Percentiles rank a stretch among this genome's conserved stretches.
Evolutionary conservation across 139 green algal species (phyloP).

Genomic region (Closterium sp.): DNA sequence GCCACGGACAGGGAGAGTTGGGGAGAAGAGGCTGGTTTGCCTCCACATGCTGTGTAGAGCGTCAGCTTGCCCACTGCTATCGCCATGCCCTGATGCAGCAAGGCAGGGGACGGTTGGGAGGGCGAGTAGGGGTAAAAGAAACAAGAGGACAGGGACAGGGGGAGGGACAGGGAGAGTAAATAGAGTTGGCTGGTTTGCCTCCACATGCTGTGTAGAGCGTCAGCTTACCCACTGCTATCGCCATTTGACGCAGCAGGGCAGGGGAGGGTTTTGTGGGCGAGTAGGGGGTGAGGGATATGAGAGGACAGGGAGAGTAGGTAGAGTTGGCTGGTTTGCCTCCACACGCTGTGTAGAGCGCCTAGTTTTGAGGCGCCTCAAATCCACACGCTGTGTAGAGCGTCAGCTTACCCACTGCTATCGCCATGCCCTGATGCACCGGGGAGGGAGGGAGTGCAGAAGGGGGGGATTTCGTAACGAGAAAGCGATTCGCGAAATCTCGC

Average conservation of each 20-base stretch:
- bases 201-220: slow-evolving; percentile 68
- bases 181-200: slow-evolving; percentile 30
- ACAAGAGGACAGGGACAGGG: not conserved
- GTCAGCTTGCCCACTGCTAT: slow-evolving; percentile 78
- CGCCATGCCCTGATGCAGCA: slow-evolving; percentile 71
- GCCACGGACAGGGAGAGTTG: not conserved
- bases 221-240: slow-evolving; percentile 78
- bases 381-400: slow-evolving; percentile 68
- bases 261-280: not conserved
- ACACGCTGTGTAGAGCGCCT: too few relatives aligned
- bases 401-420: slow-evolving; percentile 78
- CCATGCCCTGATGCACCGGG: slow-evolving; percentile 69
- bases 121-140: too few relatives aligned
- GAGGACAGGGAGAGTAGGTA: too few relatives aligned
- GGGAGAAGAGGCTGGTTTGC: not conserved
- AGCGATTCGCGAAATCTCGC: too few relatives aligned
- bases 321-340: slow-evolving; percentile 55
- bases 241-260: slow-evolving; percentile 67
- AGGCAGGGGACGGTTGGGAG: too few relatives aligned
- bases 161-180: not conserved
- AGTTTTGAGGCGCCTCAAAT: too few relatives aligned
- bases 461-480: not conserved
- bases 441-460: slow-evolving; percentile 29
- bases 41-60: slow-evolving; percentile 68
- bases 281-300: too few relatives aligned